Conservation (phyloP, 768 basidiomycete genomes). For the Tremella fuciformis region DNA sequence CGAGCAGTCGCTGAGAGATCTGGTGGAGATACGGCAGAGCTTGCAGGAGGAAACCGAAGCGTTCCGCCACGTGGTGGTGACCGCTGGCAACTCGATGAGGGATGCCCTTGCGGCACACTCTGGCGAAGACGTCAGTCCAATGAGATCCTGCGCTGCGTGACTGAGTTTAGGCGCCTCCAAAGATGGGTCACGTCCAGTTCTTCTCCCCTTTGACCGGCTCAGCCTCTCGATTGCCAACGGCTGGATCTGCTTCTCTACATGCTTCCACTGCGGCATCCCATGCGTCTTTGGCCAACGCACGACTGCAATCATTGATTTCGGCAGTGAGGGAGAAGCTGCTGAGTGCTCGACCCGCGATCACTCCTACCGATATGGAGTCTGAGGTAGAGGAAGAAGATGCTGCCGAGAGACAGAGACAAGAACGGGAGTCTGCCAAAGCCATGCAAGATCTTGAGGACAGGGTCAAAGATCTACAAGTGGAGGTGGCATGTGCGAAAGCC, state of each 20-base stretch:
- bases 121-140: constrained; percentile 35
- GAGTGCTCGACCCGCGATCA: constrained; percentile 3
- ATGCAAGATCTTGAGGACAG: constrained; percentile 38
- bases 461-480: constrained; percentile 47
- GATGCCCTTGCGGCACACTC: constrained; percentile 34
- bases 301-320: constrained; percentile 35
- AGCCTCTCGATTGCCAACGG: constrained; percentile 2
- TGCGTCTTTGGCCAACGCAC: constrained; percentile 40
- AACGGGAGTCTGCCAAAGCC: constrained; percentile 32
- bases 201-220: constrained; percentile 22
- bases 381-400: constrained; percentile 28
- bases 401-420: constrained; percentile 26
- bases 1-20: constrained; percentile 46
- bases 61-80: constrained; percentile 49
- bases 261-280: constrained; percentile 46
- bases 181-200: constrained; percentile 44
- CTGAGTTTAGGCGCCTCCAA: constrained; percentile 32
- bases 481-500: constrained; percentile 32
- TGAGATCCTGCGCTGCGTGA: background rate
- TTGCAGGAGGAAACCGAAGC: constrained; percentile 51
- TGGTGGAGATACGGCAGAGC: constrained; percentile 41
- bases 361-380: background rate
- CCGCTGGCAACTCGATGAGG: constrained; percentile 42
- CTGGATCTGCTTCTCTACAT: constrained; percentile 14
- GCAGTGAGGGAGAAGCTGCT: constrained; percentile 29